A percentile compares a stretch with the other conserved stretches of the same genome.
Conservation (phyloP, 371 early-diverging fungal species). For the Mucor piriformis region DNA sequence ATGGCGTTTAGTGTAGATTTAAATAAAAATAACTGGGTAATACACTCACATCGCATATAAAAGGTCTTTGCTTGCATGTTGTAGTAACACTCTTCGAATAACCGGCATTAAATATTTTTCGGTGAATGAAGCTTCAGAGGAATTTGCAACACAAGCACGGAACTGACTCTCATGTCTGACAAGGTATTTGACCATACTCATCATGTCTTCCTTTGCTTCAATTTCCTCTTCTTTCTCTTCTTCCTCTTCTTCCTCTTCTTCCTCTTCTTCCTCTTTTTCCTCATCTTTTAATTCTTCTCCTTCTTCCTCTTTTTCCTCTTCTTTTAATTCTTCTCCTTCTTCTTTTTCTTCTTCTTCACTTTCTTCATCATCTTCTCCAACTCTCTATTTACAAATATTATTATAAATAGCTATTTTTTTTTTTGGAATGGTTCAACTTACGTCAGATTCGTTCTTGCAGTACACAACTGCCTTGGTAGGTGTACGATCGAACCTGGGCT, state of each 20-base stretch:
- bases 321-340: not conserved
- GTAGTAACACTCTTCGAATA: slow-evolving; percentile 13
- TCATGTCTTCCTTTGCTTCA: slow-evolving; percentile 8
- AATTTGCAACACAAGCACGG: slow-evolving; percentile 6
- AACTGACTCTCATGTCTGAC: slow-evolving; percentile 4
- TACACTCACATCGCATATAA: slow-evolving; percentile 22
- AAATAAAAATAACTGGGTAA: slow-evolving; percentile 12
- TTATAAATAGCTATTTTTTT: slow-evolving; percentile 16
- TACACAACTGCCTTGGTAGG: slow-evolving; percentile 17
- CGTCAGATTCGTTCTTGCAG: slow-evolving; percentile 21
- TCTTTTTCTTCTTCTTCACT: not conserved
- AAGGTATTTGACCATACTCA: slow-evolving; percentile 17
- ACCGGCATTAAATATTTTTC: slow-evolving; percentile 11
- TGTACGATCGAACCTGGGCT: slow-evolving; percentile 13
- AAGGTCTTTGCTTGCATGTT: slow-evolving; percentile 8
- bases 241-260: slow-evolving; percentile 4
- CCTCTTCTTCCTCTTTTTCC: slow-evolving; percentile 3
- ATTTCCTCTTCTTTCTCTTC: not conserved
- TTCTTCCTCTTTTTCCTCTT: slow-evolving; percentile 4
- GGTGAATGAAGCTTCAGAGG: slow-evolving; percentile 10
- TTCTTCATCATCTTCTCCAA: not conserved
- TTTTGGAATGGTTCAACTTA: slow-evolving; percentile 15
- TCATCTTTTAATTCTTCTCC: not conserved
- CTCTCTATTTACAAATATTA: slow-evolving; percentile 17
- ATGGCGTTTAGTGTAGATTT: slow-evolving; percentile 10